Percentiles rank a stretch among this genome's conserved stretches.
These are phyloP conservation scores for Vitis amurensis DNA, from an alignment of 164 flowering plant genomes.

Conservation along the genomic window DNA sequence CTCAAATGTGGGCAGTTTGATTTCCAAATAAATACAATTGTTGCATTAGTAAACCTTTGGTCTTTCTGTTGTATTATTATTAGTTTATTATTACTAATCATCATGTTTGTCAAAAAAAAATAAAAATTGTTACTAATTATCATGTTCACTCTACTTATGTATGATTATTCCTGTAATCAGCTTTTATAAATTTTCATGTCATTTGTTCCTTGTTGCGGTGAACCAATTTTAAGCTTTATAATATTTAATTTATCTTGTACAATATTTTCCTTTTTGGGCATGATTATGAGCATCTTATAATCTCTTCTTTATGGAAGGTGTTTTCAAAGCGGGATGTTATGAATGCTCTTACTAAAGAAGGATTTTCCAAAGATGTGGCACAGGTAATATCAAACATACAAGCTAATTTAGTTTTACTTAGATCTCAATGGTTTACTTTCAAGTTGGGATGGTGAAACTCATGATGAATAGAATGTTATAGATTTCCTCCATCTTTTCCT, in stretches of 20 bases:
- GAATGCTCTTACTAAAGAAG: slow-evolving; percentile 63
- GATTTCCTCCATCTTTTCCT: neutral
- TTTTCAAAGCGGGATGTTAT: slow-evolving; percentile 70
- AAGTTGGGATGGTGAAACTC: neutral
- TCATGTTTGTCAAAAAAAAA: no score
- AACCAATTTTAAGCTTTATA: neutral
- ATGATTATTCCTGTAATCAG: no score
- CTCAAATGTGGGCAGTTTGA: no score
- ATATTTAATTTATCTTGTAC: neutral
- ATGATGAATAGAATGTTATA: neutral
- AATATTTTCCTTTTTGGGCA: neutral
- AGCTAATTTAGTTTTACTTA: neutral
- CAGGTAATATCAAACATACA: slow-evolving; percentile 49
- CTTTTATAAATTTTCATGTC: no score
- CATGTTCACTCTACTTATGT: no score
- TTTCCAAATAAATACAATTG: no score
- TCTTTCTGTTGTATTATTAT: no score
- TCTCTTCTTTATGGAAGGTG: slow-evolving; percentile 47
- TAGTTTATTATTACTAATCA: no score
- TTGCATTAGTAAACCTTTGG: no score
- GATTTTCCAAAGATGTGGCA: slow-evolving; percentile 89
- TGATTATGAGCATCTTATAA: slow-evolving; percentile 1
- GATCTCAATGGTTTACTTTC: neutral
- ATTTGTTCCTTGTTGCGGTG: no score
- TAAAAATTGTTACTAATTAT: no score